phyloP scores from a whole-genome alignment of 345 rosid species.

The Hibiscus mutabilis region DNA sequence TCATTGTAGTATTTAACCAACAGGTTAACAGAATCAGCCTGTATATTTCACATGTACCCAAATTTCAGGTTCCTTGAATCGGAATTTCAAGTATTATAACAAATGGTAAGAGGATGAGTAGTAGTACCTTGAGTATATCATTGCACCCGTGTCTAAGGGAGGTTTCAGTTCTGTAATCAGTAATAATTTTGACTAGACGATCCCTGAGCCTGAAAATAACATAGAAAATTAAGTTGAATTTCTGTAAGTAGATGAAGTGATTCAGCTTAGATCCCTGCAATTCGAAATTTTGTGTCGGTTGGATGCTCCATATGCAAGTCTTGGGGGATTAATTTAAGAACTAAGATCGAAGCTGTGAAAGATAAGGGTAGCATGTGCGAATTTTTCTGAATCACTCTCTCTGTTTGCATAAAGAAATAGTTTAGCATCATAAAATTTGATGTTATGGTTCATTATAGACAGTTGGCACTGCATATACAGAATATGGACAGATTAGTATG shows the following conservation, averaged over 20 bases:
- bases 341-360: neutral
- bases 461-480: neutral
- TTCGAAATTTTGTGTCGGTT: neutral
- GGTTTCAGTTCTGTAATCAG: conserved; percentile 98
- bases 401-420: neutral
- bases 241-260: neutral
- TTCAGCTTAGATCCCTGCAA: neutral
- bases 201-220: conserved; percentile 71
- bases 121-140: conserved; percentile 80
- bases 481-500: neutral
- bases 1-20: conserved; percentile 81
- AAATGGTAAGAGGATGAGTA: neutral
- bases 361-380: neutral
- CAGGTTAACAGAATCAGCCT: conserved; percentile 94
- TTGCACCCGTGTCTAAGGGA: conserved; percentile 97
- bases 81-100: conserved; percentile 9
- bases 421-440: neutral
- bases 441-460: neutral
- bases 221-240: neutral
- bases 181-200: conserved; percentile 83
- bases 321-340: neutral
- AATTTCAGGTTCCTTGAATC: neutral
- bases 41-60: conserved; percentile 15
- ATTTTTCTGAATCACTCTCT: neutral
- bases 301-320: neutral